Percentiles rank a stretch among this genome's conserved stretches.
phyloP scores from a whole-genome alignment of 1,284 basidiomycete species.

The Cystobasidium pallidum region DNA sequence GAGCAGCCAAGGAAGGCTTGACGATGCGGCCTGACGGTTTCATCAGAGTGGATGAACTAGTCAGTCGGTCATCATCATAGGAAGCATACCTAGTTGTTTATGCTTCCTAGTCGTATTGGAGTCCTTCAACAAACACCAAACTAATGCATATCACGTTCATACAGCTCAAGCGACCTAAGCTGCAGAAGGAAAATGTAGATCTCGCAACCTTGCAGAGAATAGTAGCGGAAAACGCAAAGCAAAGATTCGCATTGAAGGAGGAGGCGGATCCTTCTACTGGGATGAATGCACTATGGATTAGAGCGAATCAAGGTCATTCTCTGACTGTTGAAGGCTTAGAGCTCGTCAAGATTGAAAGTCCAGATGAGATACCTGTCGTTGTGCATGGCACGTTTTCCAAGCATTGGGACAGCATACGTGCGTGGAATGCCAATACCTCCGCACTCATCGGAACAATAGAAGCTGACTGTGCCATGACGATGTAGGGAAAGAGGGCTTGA shows the following conservation, averaged over 20 bases:
- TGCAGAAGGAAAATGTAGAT: slow-evolving; percentile 61
- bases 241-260: slow-evolving; percentile 71
- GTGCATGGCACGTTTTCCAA: slow-evolving; percentile 73
- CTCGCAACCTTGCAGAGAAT: slow-evolving; percentile 68
- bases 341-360: slow-evolving; percentile 66
- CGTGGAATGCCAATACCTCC: slow-evolving; percentile 49
- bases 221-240: slow-evolving; percentile 74
- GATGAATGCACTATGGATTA: slow-evolving; percentile 72
- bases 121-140: not conserved
- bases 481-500: slow-evolving; percentile 70
- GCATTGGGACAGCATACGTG: slow-evolving; percentile 75
- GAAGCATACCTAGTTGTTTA: too few relatives aligned
- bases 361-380: slow-evolving; percentile 70
- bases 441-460: not conserved
- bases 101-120: too few relatives aligned
- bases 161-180: slow-evolving; percentile 64
- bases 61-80: slow-evolving; percentile 59
- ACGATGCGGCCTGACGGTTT: slow-evolving; percentile 77
- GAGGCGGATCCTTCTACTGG: slow-evolving; percentile 61
- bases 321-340: slow-evolving; percentile 73
- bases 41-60: slow-evolving; percentile 71
- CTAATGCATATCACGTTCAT: not conserved
- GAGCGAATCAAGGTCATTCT: slow-evolving; percentile 93
- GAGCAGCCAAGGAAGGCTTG: slow-evolving; percentile 73
- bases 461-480: not conserved